Conservation (phyloP, 2,329 filamentous ascomycete species). For the Pyricularia pennisetigena region DNA sequence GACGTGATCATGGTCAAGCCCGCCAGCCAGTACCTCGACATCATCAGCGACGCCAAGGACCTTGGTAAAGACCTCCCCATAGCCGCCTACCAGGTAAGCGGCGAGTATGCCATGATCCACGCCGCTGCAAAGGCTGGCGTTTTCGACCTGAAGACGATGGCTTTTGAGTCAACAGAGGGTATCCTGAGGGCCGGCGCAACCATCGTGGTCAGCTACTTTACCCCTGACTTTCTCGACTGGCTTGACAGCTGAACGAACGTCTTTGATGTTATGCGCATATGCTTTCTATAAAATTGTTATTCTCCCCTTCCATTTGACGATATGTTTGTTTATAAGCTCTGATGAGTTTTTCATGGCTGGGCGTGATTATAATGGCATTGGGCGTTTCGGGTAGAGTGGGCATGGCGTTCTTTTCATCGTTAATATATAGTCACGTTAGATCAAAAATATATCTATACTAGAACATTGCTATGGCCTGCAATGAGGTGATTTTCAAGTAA, state of each 20-base stretch:
- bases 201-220: conserved; percentile 92
- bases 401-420: not conserved
- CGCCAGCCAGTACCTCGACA: conserved; percentile 89
- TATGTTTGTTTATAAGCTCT: not conserved
- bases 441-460: not conserved
- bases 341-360: not conserved
- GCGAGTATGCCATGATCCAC: conserved; percentile 97
- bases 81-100: conserved; percentile 93
- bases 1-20: conserved; percentile 99
- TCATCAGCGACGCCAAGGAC: conserved; percentile 95
- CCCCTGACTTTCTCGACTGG: conserved; percentile 68
- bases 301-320: not conserved
- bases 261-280: not conserved
- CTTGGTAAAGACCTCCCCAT: conserved; percentile 85
- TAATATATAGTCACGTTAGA: not conserved
- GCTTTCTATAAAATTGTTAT: not conserved
- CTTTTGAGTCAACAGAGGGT: conserved; percentile 86
- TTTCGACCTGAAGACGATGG: conserved; percentile 91
- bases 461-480: not conserved
- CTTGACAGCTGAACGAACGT: conserved; percentile 23
- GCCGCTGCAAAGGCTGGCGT: conserved; percentile 92
- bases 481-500: not conserved
- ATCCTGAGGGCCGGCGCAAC: conserved; percentile 88
- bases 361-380: not conserved
- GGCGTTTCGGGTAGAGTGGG: not conserved